Evolutionary conservation across 768 basidiomycete species (phyloP).

Genomic region (Tephrocybe sp.): DNA sequence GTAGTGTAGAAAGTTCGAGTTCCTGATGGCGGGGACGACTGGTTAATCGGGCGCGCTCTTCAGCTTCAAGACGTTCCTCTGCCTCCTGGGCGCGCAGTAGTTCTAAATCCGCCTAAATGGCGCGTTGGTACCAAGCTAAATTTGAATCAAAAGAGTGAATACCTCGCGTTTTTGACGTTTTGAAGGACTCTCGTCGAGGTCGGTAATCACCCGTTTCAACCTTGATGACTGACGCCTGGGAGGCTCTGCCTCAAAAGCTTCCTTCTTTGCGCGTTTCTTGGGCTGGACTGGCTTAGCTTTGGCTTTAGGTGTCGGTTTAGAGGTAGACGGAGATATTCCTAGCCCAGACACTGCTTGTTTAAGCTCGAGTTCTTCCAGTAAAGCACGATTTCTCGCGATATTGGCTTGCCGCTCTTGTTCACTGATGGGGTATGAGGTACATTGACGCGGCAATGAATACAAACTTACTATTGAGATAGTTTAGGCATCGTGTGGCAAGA

Average conservation of each 20-base stretch:
- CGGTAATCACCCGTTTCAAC: slow-evolving; percentile 43
- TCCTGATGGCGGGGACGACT: slow-evolving; percentile 70
- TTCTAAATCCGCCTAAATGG: slow-evolving; percentile 48
- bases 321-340: slow-evolving; percentile 42
- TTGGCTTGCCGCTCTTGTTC: slow-evolving; percentile 80
- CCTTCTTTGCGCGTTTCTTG: slow-evolving; percentile 53
- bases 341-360: slow-evolving; percentile 54
- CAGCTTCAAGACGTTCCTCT: slow-evolving; percentile 58
- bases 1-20: slow-evolving; percentile 57
- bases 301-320: slow-evolving; percentile 29
- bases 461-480: slow-evolving; percentile 51
- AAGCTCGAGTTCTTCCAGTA: slow-evolving; percentile 72
- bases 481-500: no score
- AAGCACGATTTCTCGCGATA: slow-evolving; percentile 76
- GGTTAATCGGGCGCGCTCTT: slow-evolving; percentile 61
- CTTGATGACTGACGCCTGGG: slow-evolving; percentile 72
- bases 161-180: slow-evolving; percentile 71
- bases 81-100: slow-evolving; percentile 53
- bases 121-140: not conserved
- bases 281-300: slow-evolving; percentile 66
- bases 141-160: not conserved
- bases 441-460: not conserved
- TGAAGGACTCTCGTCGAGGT: slow-evolving; percentile 65
- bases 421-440: slow-evolving; percentile 22
- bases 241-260: slow-evolving; percentile 38